Percentiles rank a stretch among this genome's conserved stretches.
Evolutionary conservation across 2,329 filamentous ascomycete genomes (phyloP).

Genomic region (Claviceps fusiformis): DNA sequence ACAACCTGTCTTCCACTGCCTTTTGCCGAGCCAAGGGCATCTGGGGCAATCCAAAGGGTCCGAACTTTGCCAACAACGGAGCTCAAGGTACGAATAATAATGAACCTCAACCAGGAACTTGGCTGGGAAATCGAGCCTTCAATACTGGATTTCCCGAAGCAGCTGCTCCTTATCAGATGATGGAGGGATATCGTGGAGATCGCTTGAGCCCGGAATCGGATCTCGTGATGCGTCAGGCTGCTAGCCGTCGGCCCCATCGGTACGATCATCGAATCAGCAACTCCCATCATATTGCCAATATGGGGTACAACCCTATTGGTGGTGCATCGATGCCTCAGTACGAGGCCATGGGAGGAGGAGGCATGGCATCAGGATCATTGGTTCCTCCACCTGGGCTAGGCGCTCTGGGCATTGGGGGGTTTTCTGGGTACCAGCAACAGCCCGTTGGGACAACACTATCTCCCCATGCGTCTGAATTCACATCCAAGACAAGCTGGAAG

Average conservation of each 20-base stretch:
- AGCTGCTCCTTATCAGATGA: constrained; percentile 17
- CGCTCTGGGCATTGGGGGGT: constrained; percentile 29
- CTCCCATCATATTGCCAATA: constrained; percentile 19
- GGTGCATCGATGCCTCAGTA: constrained; percentile 18
- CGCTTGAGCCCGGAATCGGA: constrained; percentile 37
- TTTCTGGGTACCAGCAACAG: constrained; percentile 38
- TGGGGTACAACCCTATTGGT: constrained; percentile 20
- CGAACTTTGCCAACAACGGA: constrained; percentile 18
- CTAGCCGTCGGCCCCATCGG: constrained; percentile 31
- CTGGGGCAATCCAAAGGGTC: constrained; percentile 37
- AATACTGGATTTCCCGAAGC: constrained; percentile 29
- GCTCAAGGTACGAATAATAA: constrained; percentile 21
- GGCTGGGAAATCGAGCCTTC: constrained; percentile 30
- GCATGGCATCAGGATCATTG: constrained; percentile 20
- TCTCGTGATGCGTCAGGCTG: constrained; percentile 27
- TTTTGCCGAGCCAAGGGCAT: constrained; percentile 42
- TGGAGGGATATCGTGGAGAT: constrained; percentile 31
- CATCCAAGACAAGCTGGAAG: constrained; percentile 42
- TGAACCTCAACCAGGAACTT: constrained; percentile 24
- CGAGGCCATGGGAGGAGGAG: constrained; percentile 22
- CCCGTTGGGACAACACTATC: constrained; percentile 54
- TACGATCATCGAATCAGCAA: constrained; percentile 31
- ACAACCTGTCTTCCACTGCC: constrained; percentile 35
- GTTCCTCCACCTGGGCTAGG: constrained; percentile 21
- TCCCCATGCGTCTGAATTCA: constrained; percentile 63